phyloP scores from a whole-genome alignment of 2,329 filamentous ascomycete species.

The Fusarium odoratissimum region DNA sequence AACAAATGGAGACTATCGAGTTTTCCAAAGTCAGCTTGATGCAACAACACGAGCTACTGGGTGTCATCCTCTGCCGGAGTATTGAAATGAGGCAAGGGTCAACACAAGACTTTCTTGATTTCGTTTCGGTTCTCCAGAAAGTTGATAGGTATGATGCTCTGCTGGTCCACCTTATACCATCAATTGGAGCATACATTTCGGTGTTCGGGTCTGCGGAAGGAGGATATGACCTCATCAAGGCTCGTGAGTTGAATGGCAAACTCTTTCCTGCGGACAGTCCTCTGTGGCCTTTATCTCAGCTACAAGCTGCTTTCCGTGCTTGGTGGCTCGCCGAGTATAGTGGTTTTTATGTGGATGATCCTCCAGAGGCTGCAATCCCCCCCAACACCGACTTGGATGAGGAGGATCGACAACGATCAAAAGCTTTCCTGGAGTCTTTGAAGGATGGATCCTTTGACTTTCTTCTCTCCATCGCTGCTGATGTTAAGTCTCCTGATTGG shows the following conservation, averaged over 20 bases:
- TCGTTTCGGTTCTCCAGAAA: constrained; percentile 75
- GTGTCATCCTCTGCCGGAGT: constrained; percentile 81
- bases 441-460: constrained; percentile 95
- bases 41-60: constrained; percentile 89
- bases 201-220: constrained; percentile 83
- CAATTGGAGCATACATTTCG: constrained; percentile 80
- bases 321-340: constrained; percentile 97
- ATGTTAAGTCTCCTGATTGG: constrained; percentile 85
- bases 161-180: constrained; percentile 83
- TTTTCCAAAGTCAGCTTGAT: constrained; percentile 83
- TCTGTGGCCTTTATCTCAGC: constrained; percentile 77
- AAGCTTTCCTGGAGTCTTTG: constrained; percentile 79
- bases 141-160: constrained; percentile 81
- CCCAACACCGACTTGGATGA: constrained; percentile 72
- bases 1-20: constrained; percentile 81
- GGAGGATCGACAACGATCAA: constrained; percentile 78
- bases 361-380: constrained; percentile 65
- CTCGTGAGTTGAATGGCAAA: constrained; percentile 75
- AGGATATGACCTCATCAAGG: constrained; percentile 73
- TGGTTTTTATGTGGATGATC: constrained; percentile 84
- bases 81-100: constrained; percentile 80
- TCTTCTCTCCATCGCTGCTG: constrained; percentile 84
- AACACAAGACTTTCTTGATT: constrained; percentile 76
- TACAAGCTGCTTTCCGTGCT: constrained; percentile 81
- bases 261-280: constrained; percentile 76